Evolutionary conservation across 176 grass and related monocot species (phyloP), one percentile per base, ranked within the genome.

Genomic region (Eleusine indica): DNA sequence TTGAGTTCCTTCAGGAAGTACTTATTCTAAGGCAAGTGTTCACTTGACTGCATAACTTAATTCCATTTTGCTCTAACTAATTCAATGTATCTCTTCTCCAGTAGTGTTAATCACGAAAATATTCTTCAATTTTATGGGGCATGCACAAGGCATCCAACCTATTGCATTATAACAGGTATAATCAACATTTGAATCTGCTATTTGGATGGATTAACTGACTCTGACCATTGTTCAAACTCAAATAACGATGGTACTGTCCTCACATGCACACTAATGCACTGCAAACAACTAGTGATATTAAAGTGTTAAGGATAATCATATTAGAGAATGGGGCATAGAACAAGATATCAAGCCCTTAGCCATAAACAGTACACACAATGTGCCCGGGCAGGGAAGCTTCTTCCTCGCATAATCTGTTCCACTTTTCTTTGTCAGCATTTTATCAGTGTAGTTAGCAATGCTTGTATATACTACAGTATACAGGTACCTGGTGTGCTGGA

Each of bases 1-100:
- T 91, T 65, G 95, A 98, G 83, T 98, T 98, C 79, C 81, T 88
- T 30, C 92, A 95, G 78, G 92, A 98, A 91, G 82, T 94, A 43
- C 86, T 87, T 76, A 98, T 98, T 90, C 88, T 95, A 93, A 98
- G 92, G 95, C 90, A 85, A 88, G 82, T 7, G 52, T 86, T 90
- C 39, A 17, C 48, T 70, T 77, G 62, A 15, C 12, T 76, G 43
- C 80, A 85, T 75, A 47, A 61, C 49, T 16, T 11, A 17, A 30
- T 80, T 69, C 17, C 28, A 30, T 63, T 80, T 76, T 85, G 21
- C 22, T 76, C 2, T 53, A 58, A 64, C 22, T 79, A 28, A 80
- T 86, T 86, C 61, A 44, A 38, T 46, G 67, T 81, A 52, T 58
- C 44, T 88, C 77, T 78, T 70, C 48, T 89, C 57, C 89, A 95